A percentile compares a stretch with the other conserved stretches of the same genome.
phyloP scores from a whole-genome alignment of 495 filamentous ascomycete genomes.

The Aspergillus avenaceus region DNA sequence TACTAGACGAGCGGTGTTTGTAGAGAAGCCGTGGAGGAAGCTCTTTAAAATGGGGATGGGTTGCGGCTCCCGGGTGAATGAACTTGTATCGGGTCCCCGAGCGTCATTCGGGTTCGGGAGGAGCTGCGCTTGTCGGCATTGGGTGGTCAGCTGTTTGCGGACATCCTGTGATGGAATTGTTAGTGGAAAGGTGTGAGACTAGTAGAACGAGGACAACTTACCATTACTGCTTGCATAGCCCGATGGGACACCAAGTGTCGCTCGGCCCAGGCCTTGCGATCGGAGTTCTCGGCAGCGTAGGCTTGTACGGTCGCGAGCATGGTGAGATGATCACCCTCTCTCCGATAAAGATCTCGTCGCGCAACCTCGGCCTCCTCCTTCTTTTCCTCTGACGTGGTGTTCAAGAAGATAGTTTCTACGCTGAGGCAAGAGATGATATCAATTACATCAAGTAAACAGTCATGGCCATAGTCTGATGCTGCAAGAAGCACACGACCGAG shows the following conservation, averaged over 20 bases:
- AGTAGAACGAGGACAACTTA: conserved; percentile 31
- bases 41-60: conserved; percentile 62
- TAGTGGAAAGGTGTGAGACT: conserved; percentile 6
- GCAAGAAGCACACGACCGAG: conserved; percentile 81
- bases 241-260: conserved; percentile 71
- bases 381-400: conserved; percentile 74
- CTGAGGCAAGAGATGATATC: conserved; percentile 89
- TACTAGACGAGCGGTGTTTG: conserved; percentile 77
- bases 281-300: conserved; percentile 69
- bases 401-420: conserved; percentile 84
- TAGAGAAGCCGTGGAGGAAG: conserved; percentile 75
- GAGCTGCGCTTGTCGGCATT: conserved; percentile 49
- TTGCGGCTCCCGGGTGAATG: conserved; percentile 24
- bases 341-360: conserved; percentile 66
- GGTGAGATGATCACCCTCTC: conserved; percentile 89
- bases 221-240: conserved; percentile 76
- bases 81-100: conserved; percentile 1
- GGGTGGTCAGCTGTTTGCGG: conserved; percentile 75
- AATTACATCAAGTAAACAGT: conserved; percentile 78
- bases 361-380: conserved; percentile 70
- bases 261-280: conserved; percentile 75
- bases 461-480: conserved; percentile 61
- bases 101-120: conserved; percentile 21
- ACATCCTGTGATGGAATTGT: conserved; percentile 54
- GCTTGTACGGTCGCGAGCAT: conserved; percentile 77